Percentiles rank a stretch among this genome's conserved stretches.
These are phyloP conservation scores for Acmispon strigosus DNA, from an alignment of 306 rosid species.

Conservation along the genomic window DNA sequence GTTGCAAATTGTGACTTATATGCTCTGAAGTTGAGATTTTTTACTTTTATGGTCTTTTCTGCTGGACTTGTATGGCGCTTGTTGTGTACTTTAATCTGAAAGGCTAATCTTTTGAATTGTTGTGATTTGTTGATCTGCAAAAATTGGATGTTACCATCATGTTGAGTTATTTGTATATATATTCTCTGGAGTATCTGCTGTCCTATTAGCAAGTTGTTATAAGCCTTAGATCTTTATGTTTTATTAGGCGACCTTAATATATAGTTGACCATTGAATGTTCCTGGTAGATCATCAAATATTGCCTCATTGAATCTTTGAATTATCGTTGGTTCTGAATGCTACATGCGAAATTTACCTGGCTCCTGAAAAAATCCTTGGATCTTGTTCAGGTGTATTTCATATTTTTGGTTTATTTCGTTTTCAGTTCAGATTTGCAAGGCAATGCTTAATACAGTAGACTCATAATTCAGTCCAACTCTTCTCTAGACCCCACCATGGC, in stretches of 20 bases:
- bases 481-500: too few relatives aligned
- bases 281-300: constrained; percentile 5
- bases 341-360: background rate
- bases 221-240: background rate
- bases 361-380: constrained; percentile 6
- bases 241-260: background rate
- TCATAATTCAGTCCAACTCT: too few relatives aligned
- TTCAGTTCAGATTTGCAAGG: background rate
- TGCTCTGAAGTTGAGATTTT: background rate
- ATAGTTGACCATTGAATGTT: background rate
- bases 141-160: background rate
- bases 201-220: background rate
- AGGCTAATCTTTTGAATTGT: background rate
- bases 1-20: background rate
- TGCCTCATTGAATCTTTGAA: background rate
- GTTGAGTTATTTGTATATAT: background rate
- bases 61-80: background rate
- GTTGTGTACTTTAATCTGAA: background rate
- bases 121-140: background rate
- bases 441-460: too few relatives aligned
- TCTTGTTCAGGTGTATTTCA: background rate
- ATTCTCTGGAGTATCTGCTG: background rate
- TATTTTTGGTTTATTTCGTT: background rate
- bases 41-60: background rate
- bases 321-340: background rate